Percentiles rank a stretch among this genome's conserved stretches.
Evolutionary conservation across 495 filamentous ascomycete genomes (phyloP).

Genomic region (Penicillium nucicola): DNA sequence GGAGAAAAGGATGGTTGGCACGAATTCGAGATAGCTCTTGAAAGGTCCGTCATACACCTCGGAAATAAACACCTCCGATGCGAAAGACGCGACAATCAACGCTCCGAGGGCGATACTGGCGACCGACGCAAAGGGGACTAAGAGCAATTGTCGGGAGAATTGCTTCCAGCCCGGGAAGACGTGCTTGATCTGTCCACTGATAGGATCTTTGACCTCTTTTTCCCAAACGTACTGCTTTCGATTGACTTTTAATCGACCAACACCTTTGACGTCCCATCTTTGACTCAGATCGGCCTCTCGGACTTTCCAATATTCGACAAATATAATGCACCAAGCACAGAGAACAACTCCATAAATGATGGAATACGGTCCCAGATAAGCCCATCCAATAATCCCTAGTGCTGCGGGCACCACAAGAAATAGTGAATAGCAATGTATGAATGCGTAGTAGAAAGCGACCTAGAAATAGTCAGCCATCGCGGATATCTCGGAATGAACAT

Average conservation of each 20-base stretch:
- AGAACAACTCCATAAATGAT: slow-evolving; percentile 72
- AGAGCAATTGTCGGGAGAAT: slow-evolving; percentile 70
- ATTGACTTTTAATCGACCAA: slow-evolving; percentile 75
- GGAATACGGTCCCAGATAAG: slow-evolving; percentile 79
- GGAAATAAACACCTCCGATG: slow-evolving; percentile 88
- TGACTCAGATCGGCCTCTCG: slow-evolving; percentile 88
- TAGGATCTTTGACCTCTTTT: slow-evolving; percentile 67
- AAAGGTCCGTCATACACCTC: slow-evolving; percentile 88
- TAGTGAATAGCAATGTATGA: slow-evolving; percentile 84
- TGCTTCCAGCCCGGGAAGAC: slow-evolving; percentile 76
- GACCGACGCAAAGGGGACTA: slow-evolving; percentile 80
- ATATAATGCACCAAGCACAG: slow-evolving; percentile 79
- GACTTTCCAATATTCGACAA: slow-evolving; percentile 95
- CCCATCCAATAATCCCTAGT: slow-evolving; percentile 73
- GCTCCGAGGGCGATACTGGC: slow-evolving; percentile 70
- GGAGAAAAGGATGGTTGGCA: slow-evolving; percentile 81
- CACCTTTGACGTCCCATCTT: slow-evolving; percentile 84
- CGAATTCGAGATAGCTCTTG: slow-evolving; percentile 76
- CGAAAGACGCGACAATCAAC: slow-evolving; percentile 79
- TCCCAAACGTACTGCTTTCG: slow-evolving; percentile 77
- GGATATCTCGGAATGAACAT: background rate
- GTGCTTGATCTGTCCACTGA: slow-evolving; percentile 75
- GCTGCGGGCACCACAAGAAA: slow-evolving; percentile 80
- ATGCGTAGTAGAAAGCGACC: slow-evolving; percentile 95
- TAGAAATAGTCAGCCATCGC: slow-evolving; percentile 14